Evolutionary conservation across 2,329 filamentous ascomycete species (phyloP).

Genomic region (Akanthomyces lecanii): DNA sequence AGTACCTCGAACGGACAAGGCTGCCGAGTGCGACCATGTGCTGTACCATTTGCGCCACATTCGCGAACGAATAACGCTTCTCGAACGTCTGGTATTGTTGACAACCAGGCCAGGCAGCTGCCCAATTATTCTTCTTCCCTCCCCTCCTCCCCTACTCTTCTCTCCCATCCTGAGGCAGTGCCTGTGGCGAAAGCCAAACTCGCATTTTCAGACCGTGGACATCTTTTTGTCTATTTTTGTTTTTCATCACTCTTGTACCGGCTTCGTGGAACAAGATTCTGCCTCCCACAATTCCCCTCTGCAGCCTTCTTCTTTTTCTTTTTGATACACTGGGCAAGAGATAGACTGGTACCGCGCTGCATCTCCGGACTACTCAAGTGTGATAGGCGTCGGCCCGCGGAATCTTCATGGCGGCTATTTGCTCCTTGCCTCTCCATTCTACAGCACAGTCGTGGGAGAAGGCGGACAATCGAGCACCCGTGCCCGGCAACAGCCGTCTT

Average conservation of each 20-base stretch:
- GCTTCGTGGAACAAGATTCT: background rate
- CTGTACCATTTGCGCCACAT: background rate
- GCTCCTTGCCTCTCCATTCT: background rate
- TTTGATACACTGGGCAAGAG: background rate
- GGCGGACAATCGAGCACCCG: background rate
- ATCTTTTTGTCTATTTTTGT: background rate
- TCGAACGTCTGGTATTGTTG: background rate
- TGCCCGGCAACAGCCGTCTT: background rate
- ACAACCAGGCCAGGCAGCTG: background rate
- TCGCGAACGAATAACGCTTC: background rate
- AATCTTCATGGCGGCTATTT: slow-evolving; percentile 3
- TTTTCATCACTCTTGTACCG: background rate
- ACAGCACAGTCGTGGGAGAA: background rate
- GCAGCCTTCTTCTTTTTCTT: background rate
- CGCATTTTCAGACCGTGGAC: background rate
- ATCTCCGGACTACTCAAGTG: background rate
- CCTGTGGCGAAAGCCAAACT: background rate
- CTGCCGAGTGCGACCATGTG: background rate
- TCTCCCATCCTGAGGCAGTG: background rate
- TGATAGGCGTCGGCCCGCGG: background rate
- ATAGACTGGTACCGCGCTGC: background rate
- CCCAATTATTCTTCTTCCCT: background rate
- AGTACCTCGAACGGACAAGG: background rate
- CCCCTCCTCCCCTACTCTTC: background rate
- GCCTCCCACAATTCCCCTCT: background rate